Conservation (phyloP, 129 eudicot species). For the Helianthus tuberosus region DNA sequence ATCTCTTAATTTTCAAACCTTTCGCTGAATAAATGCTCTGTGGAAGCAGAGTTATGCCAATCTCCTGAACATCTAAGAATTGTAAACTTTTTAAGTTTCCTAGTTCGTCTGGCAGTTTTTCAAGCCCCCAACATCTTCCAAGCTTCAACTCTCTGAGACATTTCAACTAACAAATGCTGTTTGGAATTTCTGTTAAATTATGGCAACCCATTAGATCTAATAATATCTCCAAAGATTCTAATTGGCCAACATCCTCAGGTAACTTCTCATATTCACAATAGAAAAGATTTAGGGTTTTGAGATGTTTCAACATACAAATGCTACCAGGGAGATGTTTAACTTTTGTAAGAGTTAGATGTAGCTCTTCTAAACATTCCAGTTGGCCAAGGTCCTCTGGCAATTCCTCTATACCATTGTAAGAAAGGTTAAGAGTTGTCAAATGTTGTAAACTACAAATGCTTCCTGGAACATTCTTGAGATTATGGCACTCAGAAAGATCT, state of each 20-base stretch:
- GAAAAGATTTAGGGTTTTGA: background rate
- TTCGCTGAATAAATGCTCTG: background rate
- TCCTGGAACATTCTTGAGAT: background rate
- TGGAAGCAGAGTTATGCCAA: background rate
- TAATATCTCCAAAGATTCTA: background rate
- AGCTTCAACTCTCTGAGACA: background rate
- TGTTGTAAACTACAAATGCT: conserved; percentile 9
- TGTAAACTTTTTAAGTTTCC: background rate
- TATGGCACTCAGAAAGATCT: background rate
- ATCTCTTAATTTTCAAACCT: background rate
- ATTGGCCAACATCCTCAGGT: conserved; percentile 1
- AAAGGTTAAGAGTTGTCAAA: background rate
- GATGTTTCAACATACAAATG: conserved; percentile 7
- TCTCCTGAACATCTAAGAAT: background rate
- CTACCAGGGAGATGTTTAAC: background rate
- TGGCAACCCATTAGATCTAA: background rate
- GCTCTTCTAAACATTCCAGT: background rate
- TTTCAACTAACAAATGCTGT: background rate
- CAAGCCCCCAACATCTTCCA: background rate
- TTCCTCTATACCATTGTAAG: background rate
- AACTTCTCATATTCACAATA: too few relatives aligned
- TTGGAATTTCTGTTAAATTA: background rate
- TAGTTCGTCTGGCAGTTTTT: background rate
- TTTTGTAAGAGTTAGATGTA: background rate
- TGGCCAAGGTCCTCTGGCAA: background rate